These are phyloP conservation scores for Fusarium pilosicola DNA, from an alignment of 2,329 filamentous ascomycete species.

Conservation along the genomic window DNA sequence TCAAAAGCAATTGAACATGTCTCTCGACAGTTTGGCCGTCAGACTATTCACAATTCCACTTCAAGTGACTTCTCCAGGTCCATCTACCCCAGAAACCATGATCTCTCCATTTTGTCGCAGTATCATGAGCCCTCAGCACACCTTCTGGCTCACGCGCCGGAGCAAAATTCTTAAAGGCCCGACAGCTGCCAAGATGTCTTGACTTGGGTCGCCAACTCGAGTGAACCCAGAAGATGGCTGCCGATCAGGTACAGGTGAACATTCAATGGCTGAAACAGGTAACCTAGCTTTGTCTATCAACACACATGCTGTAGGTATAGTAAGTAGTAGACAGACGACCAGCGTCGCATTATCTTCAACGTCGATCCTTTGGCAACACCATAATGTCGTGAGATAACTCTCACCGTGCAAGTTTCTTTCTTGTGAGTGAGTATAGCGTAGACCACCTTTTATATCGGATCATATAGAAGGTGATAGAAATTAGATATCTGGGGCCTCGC, in stretches of 20 bases:
- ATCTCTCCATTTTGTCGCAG: not conserved
- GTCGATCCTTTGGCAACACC: not conserved
- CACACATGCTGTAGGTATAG: constrained; percentile 10
- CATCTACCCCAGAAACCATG: not conserved
- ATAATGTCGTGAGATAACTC: not conserved
- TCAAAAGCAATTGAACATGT: constrained; percentile 12
- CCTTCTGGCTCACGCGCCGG: constrained; percentile 26
- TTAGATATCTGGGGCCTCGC: constrained; percentile 28
- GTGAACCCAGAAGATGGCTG: constrained; percentile 25
- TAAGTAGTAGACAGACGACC: constrained; percentile 3
- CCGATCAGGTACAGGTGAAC: constrained; percentile 41
- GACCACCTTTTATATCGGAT: constrained; percentile 2
- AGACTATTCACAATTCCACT: not conserved
- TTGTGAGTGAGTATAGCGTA: not conserved
- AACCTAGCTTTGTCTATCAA: constrained; percentile 12
- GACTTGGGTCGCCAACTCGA: constrained; percentile 6
- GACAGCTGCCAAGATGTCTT: constrained; percentile 34
- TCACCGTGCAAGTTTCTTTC: not conserved
- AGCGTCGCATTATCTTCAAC: constrained; percentile 13
- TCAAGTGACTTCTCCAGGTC: not conserved
- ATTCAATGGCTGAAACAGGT: constrained; percentile 35
- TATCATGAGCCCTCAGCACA: constrained; percentile 11
- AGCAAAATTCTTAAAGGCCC: constrained; percentile 23
- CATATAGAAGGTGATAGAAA: constrained; percentile 16
- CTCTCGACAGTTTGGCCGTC: not conserved